Percentiles rank a stretch among this genome's conserved stretches.
Evolutionary conservation across 805 yeast species (phyloP).

Genomic region (Suhomyces sp.): DNA sequence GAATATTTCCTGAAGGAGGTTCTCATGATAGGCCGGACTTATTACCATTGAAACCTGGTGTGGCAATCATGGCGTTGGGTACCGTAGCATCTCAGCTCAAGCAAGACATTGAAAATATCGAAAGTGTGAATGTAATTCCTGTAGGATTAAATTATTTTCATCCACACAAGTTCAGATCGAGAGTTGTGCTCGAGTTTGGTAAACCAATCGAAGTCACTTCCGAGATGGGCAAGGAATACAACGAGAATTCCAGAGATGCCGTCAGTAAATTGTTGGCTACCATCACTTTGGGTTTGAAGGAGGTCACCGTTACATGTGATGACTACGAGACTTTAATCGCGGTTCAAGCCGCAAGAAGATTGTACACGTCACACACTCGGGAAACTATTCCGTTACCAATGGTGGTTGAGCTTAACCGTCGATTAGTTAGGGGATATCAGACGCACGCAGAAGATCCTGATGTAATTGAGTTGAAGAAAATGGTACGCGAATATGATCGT

Average conservation of each 20-base stretch:
- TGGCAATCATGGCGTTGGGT: slow-evolving; percentile 45
- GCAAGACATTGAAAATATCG: slow-evolving; percentile 14
- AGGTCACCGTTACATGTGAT: slow-evolving; percentile 39
- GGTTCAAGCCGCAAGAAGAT: slow-evolving; percentile 41
- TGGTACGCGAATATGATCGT: slow-evolving; percentile 34
- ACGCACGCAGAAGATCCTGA: slow-evolving; percentile 33
- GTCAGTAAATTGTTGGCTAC: slow-evolving; percentile 26
- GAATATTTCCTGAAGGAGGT: slow-evolving; percentile 46
- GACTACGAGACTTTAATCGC: slow-evolving; percentile 44
- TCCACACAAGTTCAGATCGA: slow-evolving; percentile 38
- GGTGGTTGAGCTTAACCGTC: slow-evolving; percentile 42
- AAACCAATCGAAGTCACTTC: slow-evolving; percentile 36
- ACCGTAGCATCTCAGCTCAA: slow-evolving; percentile 29
- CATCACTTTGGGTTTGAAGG: slow-evolving; percentile 34
- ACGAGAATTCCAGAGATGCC: slow-evolving; percentile 22
- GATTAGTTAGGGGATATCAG: slow-evolving; percentile 37
- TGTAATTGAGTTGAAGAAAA: slow-evolving; percentile 26
- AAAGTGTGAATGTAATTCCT: slow-evolving; percentile 32
- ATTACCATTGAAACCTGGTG: slow-evolving; percentile 44
- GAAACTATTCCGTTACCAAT: slow-evolving; percentile 37
- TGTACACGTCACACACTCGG: slow-evolving; percentile 34
- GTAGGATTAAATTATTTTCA: slow-evolving; percentile 44
- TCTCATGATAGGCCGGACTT: slow-evolving; percentile 42
- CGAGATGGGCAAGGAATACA: slow-evolving; percentile 26
- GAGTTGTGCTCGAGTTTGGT: slow-evolving; percentile 44